Evolutionary conservation across 371 early-diverging fungal genomes (phyloP), one percentile per base, ranked within the genome.

Genomic region (Basidiobolus meristosporus): DNA sequence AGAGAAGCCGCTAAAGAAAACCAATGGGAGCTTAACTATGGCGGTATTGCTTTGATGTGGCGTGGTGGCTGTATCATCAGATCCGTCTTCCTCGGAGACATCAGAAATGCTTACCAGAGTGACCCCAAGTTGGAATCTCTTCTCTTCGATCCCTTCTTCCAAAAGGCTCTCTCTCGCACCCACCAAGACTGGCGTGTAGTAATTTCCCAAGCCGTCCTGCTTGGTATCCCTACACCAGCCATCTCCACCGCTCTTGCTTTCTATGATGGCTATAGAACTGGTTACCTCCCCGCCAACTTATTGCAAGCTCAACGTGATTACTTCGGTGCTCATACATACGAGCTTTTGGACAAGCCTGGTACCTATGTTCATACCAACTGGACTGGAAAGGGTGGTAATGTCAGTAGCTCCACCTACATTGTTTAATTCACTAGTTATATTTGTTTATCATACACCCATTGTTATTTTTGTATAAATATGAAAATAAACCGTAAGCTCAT

Each of bases 291-390:
- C 29, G 99, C 98, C 47, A 96, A 90, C 80, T 63, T 98, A 53
- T 68, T 99, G 37, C 99, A 98, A 68, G 81, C 79, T 38, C 85
- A 92, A 70, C 80, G 98, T 62, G 98, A 98, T 62, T 96, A 88
- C 80, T 98, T 98, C 70, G 98, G 76, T 53, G 93, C 92, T 17
- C 99, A 98, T 74, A 91, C 90, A 37, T 92, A 85, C 65, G 86
- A 89, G 57, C 68, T 74, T 29, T 66, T 83, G 54, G 73, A 60
- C 50, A 61, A 64, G 48, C 85, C 83, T 16, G 90, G 86, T 46
- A 61, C 48, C 35, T 82, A 60, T 57, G 57, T 84, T 45, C 97
- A 93, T 77, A 82, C 89, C 67, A 96, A 96, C 87, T 96, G 95
- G 97, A 84, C 85, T 41, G 82, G 85, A 42, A 72, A 73, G 42